phyloP scores from a whole-genome alignment of 495 filamentous ascomycete species.

The Penicillium riverlandense region DNA sequence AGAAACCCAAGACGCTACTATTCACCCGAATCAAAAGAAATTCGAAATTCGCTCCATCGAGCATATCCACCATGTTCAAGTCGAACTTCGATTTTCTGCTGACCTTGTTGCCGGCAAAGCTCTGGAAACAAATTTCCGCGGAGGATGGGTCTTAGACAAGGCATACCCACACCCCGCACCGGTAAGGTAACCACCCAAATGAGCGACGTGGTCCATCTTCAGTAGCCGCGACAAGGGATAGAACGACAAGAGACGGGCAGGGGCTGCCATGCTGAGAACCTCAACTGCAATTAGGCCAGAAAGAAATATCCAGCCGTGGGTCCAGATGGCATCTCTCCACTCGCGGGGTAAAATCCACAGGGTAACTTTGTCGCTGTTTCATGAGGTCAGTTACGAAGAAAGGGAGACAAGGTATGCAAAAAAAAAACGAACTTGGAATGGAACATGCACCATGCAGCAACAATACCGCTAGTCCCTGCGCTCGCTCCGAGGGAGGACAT shows the following conservation, averaged over 20 bases:
- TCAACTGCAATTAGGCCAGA: conserved; percentile 32
- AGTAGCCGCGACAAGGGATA: conserved; percentile 17
- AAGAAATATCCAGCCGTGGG: conserved; percentile 30
- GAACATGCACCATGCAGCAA: conserved; percentile 62
- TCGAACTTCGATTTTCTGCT: no score
- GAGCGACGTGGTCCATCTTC: conserved; percentile 61
- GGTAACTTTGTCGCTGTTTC: conserved; percentile 32
- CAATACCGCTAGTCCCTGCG: conserved; percentile 60
- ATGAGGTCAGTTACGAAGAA: conserved; percentile 1
- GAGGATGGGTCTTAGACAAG: background rate
- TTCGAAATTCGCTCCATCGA: no score
- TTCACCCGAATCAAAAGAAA: no score
- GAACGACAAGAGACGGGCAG: conserved; percentile 13
- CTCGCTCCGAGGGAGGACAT: conserved; percentile 64
- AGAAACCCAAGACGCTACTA: no score
- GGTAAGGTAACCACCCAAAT: conserved; percentile 57
- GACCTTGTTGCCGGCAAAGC: no score
- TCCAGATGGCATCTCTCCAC: conserved; percentile 25
- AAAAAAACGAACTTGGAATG: conserved; percentile 36
- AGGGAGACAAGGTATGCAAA: background rate
- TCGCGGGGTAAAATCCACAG: conserved; percentile 35
- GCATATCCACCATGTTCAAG: no score
- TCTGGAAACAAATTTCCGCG: no score
- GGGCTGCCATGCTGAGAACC: conserved; percentile 23
- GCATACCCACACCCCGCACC: conserved; percentile 36